Base-by-base conservation (phyloP, 306 rosid species). In the Vigna reflexopilosa region DNA sequence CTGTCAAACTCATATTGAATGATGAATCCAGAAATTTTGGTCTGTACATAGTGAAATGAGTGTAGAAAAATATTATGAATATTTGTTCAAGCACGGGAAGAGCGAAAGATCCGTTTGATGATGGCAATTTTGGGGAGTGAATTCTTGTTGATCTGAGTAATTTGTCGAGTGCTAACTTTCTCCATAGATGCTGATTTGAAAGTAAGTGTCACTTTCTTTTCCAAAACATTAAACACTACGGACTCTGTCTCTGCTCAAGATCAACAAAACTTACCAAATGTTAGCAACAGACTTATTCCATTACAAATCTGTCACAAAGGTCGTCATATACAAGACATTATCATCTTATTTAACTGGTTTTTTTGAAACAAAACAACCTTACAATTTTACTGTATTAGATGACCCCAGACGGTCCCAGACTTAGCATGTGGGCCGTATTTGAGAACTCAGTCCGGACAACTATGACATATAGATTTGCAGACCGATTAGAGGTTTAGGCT, bases 141-240 rank as follows among this genome's bases (percentile, higher is more conserved):
- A 14, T 61, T 86, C 66, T 34, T 82, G 54, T 51, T 47, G 20
- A 83, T n/a, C 7, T 83, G 81, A 63, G 86, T 63, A 64, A 90
- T 82, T 77, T 86, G 84, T 47, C 36, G 50, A 4, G 73, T 52
- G 10, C 75, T 82, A 11, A 82, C 75, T 78, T 84, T 70, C 36
- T 81, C 83, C 67, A 55, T 67, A 1, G 74, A 66, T 42, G 89
- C 82, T 70, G 88, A 77, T 81, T 77, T 87, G 77, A 89, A 85
- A 17, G 89, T 83, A 30, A 91, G 84, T 34, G 83, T 86, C 65
- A 93, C 98, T 81, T 86, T 87, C 90, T 91, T 91, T 42, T 91
- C 97, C 83, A 87, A 44, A 24, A 86, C 86, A 68, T 81, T 86
- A 85, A 93, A 90, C 80, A 84, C 86, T 72, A 93, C 81, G 0